Evolutionary conservation across 2,329 filamentous ascomycete genomes (phyloP), one percentile per base, ranked within the genome.

Genomic region (Nakataea oryzae): DNA sequence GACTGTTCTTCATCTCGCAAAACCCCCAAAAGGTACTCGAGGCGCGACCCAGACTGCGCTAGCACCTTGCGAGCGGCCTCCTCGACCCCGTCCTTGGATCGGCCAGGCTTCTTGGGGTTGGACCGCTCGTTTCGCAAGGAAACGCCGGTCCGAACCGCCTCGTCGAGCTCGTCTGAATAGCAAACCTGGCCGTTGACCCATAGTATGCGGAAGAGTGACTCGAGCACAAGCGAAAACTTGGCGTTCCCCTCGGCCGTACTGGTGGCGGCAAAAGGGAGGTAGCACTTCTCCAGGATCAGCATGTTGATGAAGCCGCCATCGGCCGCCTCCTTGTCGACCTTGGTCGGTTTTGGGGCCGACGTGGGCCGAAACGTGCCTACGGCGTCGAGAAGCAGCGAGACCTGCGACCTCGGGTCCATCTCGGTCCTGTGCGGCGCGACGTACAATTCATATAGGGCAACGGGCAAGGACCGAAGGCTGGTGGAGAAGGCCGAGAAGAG

Each of bases 221-320:
- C 90, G 0, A 91, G 75, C 32, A 89, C 72, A 12, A 93, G 73
- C 2, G 87, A 86, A 50, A 93, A 78, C 70, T 89, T 89, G 30
- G 87, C 86, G 67, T 95, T 93, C 65, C 91, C 88, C 26, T 84
- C 80, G 0, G 81, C 72, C 8, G 78, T 79, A 0, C 81, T 84
- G 63, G 83, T 86, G 1, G 90, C 88, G 0, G 87, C 78, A 66
- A 81, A 86, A 0, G 84, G 84, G 2, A 91, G 79, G 70, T 86
- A 93, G 68, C 86, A 86, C 56, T 77, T 71, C 68, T 80, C 75
- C 55, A 85, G 70, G 65, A 85, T 80, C 8, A 66, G 67, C 27
- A 73, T 69, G 6, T 79, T 79, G 56, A 85, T 69, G 9, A 76
- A 75, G 1, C 67, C 62, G 3, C 72, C 70, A 27, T 78, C 74